Evolutionary conservation across 108 stramenopile genomes (phyloP).

Genomic region (Nitzschia palea): DNA sequence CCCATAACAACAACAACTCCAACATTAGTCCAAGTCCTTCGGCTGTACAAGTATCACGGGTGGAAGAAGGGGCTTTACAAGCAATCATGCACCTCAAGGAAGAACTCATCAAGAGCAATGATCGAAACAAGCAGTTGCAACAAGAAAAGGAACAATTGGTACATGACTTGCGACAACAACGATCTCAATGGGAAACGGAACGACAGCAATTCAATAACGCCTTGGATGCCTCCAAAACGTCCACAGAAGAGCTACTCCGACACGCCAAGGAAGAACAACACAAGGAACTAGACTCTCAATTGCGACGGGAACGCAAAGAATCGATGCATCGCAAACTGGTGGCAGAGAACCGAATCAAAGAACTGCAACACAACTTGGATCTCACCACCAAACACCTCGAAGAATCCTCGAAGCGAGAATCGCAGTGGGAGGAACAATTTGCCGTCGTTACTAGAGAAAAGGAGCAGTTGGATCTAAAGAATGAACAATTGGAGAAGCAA

Average conservation of each 20-base stretch:
- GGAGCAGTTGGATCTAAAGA: conserved; percentile 10
- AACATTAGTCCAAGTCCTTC: conserved; percentile 6
- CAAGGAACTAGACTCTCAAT: background rate
- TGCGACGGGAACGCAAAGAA: conserved; percentile 25
- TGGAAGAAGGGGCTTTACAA: conserved; percentile 29
- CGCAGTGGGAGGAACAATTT: conserved; percentile 11
- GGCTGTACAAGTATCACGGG: conserved; percentile 20
- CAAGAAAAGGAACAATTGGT: conserved; percentile 8
- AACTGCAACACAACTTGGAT: conserved; percentile 27
- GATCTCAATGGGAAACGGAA: conserved; percentile 10
- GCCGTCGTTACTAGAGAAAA: conserved; percentile 10
- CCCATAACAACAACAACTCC: conserved; percentile 8
- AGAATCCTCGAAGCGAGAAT: conserved; percentile 7
- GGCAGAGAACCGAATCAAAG: conserved; percentile 31
- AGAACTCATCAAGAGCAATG: conserved; percentile 33
- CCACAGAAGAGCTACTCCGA: background rate
- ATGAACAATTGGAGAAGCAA: conserved; percentile 1
- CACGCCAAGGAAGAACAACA: background rate
- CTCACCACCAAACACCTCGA: conserved; percentile 13
- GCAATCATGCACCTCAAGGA: conserved; percentile 31
- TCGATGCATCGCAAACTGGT: conserved; percentile 28
- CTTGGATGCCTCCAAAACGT: background rate
- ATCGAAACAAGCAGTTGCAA: conserved; percentile 13
- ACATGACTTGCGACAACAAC: conserved; percentile 1
- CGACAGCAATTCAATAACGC: background rate